Conservation (phyloP, 805 yeast genomes). For the Saccharomycopsis oosterbeekiorum region DNA sequence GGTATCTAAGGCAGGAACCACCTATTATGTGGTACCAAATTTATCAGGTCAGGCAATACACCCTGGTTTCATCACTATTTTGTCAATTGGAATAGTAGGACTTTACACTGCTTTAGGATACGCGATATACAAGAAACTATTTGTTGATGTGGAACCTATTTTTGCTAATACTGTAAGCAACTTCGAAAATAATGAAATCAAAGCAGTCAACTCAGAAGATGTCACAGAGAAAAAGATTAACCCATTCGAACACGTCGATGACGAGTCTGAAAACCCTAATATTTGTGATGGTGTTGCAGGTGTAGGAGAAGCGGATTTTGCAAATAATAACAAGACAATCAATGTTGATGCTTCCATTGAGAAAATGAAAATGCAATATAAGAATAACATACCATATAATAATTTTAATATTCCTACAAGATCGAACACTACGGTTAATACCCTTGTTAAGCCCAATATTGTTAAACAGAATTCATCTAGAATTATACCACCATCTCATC, state of each 20-base stretch:
- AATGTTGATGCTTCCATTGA: not conserved
- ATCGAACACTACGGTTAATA: not conserved
- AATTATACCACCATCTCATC: not conserved
- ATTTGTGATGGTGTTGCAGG: not conserved
- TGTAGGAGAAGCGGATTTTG: not conserved
- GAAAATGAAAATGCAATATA: not conserved
- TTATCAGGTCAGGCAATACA: not conserved
- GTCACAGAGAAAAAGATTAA: not conserved
- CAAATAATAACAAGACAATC: not conserved
- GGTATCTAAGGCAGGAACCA: not conserved
- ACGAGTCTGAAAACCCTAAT: not conserved
- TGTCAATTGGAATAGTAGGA: not conserved
- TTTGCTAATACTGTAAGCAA: not conserved
- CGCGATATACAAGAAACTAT: not conserved
- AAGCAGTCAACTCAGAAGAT: not conserved
- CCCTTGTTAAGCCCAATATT: not conserved
- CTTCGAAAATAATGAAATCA: not conserved
- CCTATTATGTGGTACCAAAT: not conserved
- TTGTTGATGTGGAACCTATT: not conserved
- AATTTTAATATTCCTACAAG: not conserved
- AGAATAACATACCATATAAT: not conserved
- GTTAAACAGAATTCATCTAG: not conserved
- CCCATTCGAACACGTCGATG: not conserved
- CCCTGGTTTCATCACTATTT: not conserved
- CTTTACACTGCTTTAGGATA: not conserved